Evolutionary conservation across 345 rosid genomes (phyloP).

Genomic region (Anacardium occidentale): DNA sequence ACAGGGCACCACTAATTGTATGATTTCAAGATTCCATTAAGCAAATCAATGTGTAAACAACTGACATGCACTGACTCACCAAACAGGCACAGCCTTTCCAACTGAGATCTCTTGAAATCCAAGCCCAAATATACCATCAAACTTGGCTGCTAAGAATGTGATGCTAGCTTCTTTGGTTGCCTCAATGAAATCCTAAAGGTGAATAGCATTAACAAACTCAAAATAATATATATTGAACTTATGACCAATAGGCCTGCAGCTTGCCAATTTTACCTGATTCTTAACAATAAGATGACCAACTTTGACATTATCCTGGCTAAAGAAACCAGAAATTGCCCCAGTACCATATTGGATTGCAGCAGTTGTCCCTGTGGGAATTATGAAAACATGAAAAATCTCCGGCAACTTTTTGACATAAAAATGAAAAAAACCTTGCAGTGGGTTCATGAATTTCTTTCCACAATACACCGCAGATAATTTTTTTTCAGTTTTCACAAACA

Average conservation of each 20-base stretch:
- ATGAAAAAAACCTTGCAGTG: background rate
- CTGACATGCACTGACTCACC: conserved; percentile 44
- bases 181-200: conserved; percentile 76
- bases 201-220: background rate
- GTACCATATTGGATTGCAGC: conserved; percentile 79
- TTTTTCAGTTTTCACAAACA: background rate
- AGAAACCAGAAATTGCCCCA: conserved; percentile 65
- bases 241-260: conserved; percentile 4
- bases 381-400: background rate
- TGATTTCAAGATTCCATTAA: background rate
- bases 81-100: conserved; percentile 77
- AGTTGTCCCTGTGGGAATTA: conserved; percentile 53
- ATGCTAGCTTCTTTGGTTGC: conserved; percentile 87
- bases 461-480: background rate
- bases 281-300: conserved; percentile 63
- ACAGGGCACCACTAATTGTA: background rate
- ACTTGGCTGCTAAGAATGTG: conserved; percentile 82
- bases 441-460: background rate
- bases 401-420: background rate
- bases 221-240: background rate
- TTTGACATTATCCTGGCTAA: conserved; percentile 57
- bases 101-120: conserved; percentile 91
- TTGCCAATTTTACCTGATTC: conserved; percentile 42
- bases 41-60: conserved; percentile 6
- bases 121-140: conserved; percentile 91